Evolutionary conservation across 441 rosid species (phyloP).

Genomic region (Populus hybrid): DNA sequence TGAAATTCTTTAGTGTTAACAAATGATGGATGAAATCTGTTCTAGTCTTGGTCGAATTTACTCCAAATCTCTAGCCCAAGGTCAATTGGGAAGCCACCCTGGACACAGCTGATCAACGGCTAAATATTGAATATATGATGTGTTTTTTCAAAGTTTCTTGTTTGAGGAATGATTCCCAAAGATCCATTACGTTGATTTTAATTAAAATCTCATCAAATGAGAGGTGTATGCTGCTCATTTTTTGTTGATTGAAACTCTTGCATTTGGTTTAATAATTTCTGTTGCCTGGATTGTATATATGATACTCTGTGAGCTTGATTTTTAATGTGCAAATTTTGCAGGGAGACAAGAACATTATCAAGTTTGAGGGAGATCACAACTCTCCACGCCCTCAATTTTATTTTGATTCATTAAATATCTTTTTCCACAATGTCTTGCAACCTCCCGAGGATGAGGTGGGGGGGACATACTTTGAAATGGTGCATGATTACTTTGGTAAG

Average conservation of each 20-base stretch:
- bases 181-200: background rate
- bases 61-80: background rate
- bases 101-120: background rate
- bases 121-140: background rate
- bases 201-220: background rate
- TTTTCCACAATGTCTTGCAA: conserved; percentile 93
- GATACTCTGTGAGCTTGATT: conserved; percentile 5
- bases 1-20: background rate
- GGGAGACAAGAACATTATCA: conserved; percentile 99
- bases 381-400: conserved; percentile 96
- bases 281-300: conserved; percentile 9
- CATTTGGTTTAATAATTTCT: conserved; percentile 5
- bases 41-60: background rate
- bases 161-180: background rate
- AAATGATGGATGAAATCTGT: background rate
- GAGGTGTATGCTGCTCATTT: background rate
- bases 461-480: conserved; percentile 55
- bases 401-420: conserved; percentile 92
- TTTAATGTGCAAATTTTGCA: conserved; percentile 33
- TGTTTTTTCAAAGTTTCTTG: background rate
- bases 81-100: background rate
- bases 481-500: conserved; percentile 71
- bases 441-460: conserved; percentile 88
- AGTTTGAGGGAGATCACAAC: conserved; percentile 98
- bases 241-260: conserved; percentile 6